Percentiles rank a stretch among this genome's conserved stretches.
These are phyloP conservation scores for Alnus glutinosa DNA, from an alignment of 306 rosid genomes.

Conservation along the genomic window DNA sequence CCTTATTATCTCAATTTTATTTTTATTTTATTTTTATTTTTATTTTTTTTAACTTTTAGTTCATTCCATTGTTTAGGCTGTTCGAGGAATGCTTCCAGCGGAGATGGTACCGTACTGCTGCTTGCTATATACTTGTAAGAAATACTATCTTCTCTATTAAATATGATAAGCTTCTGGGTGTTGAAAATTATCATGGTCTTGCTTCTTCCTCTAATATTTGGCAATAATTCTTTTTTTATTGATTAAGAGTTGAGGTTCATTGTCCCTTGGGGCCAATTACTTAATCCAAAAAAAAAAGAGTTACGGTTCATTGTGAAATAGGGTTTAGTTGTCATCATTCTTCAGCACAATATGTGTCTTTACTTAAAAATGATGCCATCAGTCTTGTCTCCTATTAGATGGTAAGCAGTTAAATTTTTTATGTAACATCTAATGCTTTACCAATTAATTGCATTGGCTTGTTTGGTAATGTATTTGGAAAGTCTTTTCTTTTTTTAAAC, in stretches of 20 bases:
- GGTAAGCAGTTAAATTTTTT: neutral
- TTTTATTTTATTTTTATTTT: constrained; percentile 3
- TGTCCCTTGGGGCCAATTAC: neutral
- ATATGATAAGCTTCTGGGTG: constrained; percentile 16
- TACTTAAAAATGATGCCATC: neutral
- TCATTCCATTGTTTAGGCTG: constrained; percentile 51
- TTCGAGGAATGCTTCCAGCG: constrained; percentile 99
- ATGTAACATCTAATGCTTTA: neutral
- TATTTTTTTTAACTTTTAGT: constrained; percentile 15
- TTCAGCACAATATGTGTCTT: neutral
- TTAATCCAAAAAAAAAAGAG: too few species aligned
- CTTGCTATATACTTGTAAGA: constrained; percentile 96
- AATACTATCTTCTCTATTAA: constrained; percentile 14
- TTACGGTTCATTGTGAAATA: neutral
- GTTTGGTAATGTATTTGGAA: too few species aligned
- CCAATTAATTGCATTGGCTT: neutral
- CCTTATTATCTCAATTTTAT: neutral
- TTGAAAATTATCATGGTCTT: constrained; percentile 17
- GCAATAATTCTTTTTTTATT: neutral
- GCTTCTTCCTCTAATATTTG: constrained; percentile 11
- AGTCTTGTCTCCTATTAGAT: neutral
- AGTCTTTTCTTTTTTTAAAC: too few species aligned
- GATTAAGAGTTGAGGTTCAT: neutral
- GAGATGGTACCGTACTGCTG: constrained; percentile 98
- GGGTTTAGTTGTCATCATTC: constrained; percentile 1